Evolutionary conservation across 176 grass and related monocot genomes (phyloP).

Genomic region (Eragrostis curvula): DNA sequence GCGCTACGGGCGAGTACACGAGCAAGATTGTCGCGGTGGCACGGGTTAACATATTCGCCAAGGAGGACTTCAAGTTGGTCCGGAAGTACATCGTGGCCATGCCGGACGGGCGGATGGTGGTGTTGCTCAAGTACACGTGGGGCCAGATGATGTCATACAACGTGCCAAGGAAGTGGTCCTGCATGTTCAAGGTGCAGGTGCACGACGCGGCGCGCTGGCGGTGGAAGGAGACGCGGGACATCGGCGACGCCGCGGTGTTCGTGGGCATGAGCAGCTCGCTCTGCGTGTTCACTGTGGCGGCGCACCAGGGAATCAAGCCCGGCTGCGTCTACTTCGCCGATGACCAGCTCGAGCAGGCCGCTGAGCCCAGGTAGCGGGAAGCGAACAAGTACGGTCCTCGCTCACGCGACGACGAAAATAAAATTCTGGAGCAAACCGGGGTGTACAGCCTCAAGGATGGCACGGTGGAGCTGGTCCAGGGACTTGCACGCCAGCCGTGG

Average conservation of each 20-base stretch:
- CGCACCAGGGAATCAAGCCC: background rate
- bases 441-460: no score
- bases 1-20: background rate
- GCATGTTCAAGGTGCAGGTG: conserved; percentile 1
- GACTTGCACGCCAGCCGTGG: no score
- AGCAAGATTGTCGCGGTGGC: background rate
- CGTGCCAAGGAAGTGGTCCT: background rate
- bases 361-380: background rate
- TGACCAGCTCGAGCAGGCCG: background rate
- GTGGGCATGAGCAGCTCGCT: background rate
- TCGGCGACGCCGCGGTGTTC: background rate
- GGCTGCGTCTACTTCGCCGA: conserved; percentile 24
- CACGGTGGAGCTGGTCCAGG: no score
- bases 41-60: no score
- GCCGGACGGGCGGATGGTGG: background rate
- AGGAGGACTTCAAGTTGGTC: background rate
- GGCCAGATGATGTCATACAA: no score
- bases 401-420: no score
- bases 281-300: background rate
- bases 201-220: background rate
- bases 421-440: background rate
- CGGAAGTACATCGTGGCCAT: conserved; percentile 17
- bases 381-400: no score
- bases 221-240: background rate
- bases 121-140: background rate